These are phyloP conservation scores for Penicillium sp. DNA, from an alignment of 2,329 filamentous ascomycete species.

Conservation along the genomic window DNA sequence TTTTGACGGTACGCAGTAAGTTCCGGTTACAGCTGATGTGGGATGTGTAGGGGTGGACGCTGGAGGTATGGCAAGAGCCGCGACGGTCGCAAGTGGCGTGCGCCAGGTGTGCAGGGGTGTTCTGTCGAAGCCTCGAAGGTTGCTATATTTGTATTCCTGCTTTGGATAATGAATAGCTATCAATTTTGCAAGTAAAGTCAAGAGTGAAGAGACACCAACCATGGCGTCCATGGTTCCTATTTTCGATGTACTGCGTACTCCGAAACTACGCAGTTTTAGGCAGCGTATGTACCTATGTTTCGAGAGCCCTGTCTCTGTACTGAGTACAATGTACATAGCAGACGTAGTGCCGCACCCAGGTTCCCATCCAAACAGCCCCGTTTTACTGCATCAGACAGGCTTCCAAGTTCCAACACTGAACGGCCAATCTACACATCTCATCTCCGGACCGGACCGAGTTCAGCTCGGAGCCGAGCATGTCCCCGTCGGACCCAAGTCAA, in stretches of 20 bases:
- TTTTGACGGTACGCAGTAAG: background rate
- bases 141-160: constrained; percentile 3
- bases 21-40: constrained; percentile 1
- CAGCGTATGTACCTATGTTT: background rate
- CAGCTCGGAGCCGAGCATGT: background rate
- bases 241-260: no score
- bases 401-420: no score
- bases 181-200: background rate
- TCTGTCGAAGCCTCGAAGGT: background rate
- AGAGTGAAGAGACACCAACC: background rate
- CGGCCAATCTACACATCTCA: constrained; percentile 1
- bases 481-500: constrained; percentile 8
- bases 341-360: background rate
- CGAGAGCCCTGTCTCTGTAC: background rate
- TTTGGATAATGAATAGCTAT: background rate
- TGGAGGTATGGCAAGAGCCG: background rate
- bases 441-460: constrained; percentile 10
- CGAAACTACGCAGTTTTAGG: no score
- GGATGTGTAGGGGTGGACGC: background rate
- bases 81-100: background rate
- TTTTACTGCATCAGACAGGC: background rate
- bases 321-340: background rate
- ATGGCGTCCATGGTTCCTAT: background rate
- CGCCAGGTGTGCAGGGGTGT: background rate
- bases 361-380: background rate